Evolutionary conservation across 495 filamentous ascomycete species (phyloP).

Genomic region (Rostrohypoxylon terebratum): DNA sequence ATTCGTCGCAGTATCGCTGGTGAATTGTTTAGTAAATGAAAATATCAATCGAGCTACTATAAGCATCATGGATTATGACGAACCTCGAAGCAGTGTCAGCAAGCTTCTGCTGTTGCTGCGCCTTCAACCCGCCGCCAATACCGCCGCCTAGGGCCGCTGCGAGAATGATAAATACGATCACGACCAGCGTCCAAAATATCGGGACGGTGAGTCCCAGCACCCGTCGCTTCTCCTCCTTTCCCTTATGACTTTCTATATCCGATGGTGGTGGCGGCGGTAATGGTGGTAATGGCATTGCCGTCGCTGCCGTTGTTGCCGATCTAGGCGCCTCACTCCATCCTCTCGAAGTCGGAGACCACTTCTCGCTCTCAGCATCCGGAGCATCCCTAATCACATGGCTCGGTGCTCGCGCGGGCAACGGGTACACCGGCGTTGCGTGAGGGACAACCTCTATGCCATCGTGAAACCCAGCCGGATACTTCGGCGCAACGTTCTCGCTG

Average conservation of each 20-base stretch:
- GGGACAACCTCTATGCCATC: slow-evolving; percentile 45
- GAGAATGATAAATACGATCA: slow-evolving; percentile 45
- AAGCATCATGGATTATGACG: background rate
- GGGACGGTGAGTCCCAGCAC: slow-evolving; percentile 51
- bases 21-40: slow-evolving; percentile 16
- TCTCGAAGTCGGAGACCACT: slow-evolving; percentile 14
- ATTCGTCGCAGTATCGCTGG: slow-evolving; percentile 19
- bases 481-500: slow-evolving; percentile 43
- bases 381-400: background rate
- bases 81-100: slow-evolving; percentile 23
- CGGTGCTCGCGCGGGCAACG: slow-evolving; percentile 23
- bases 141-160: slow-evolving; percentile 52
- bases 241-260: slow-evolving; percentile 7
- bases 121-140: slow-evolving; percentile 47
- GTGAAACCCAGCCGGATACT: slow-evolving; percentile 31
- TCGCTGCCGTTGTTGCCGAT: background rate
- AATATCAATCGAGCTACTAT: background rate
- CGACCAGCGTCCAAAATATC: slow-evolving; percentile 49
- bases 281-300: background rate
- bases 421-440: slow-evolving; percentile 39
- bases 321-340: slow-evolving; percentile 5
- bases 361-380: slow-evolving; percentile 1
- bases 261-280: background rate
- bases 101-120: slow-evolving; percentile 24
- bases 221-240: slow-evolving; percentile 14